Evolutionary conservation across 805 yeast species (phyloP).

Genomic region (Saccharomycopsis olivae): DNA sequence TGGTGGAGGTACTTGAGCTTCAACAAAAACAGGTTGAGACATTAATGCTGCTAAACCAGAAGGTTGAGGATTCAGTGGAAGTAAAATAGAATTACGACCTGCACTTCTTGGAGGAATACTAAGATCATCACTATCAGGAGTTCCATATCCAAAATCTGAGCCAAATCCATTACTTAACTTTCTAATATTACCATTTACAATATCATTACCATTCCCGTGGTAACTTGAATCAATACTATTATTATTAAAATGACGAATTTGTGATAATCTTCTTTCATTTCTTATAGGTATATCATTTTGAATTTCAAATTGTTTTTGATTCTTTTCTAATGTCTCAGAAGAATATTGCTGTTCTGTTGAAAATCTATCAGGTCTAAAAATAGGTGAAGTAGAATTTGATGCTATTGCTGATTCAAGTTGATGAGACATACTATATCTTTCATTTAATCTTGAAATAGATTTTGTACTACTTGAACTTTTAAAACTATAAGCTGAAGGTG

Average conservation of each 20-base stretch:
- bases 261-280: background rate
- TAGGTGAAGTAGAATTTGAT: too few relatives aligned
- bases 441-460: background rate
- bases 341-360: too few relatives aligned
- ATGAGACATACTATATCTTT: too few relatives aligned
- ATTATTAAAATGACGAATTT: background rate
- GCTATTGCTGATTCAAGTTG: too few relatives aligned
- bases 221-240: background rate
- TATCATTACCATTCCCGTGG: background rate
- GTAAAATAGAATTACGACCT: conserved; percentile 1
- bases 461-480: background rate
- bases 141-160: background rate
- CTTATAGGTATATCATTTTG: conserved; percentile 3
- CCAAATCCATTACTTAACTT: too few relatives aligned
- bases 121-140: too few relatives aligned
- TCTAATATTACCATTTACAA: too few relatives aligned
- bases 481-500: conserved; percentile 3
- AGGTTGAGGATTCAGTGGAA: too few relatives aligned
- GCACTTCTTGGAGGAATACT: conserved; percentile 12
- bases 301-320: too few relatives aligned
- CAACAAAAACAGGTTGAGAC: background rate
- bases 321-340: too few relatives aligned
- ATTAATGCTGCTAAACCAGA: background rate
- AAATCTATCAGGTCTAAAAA: too few relatives aligned
- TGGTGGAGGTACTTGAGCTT: background rate